These are phyloP conservation scores for Rhodomyrtus psidioides DNA, from an alignment of 441 rosid genomes.

Conservation along the genomic window DNA sequence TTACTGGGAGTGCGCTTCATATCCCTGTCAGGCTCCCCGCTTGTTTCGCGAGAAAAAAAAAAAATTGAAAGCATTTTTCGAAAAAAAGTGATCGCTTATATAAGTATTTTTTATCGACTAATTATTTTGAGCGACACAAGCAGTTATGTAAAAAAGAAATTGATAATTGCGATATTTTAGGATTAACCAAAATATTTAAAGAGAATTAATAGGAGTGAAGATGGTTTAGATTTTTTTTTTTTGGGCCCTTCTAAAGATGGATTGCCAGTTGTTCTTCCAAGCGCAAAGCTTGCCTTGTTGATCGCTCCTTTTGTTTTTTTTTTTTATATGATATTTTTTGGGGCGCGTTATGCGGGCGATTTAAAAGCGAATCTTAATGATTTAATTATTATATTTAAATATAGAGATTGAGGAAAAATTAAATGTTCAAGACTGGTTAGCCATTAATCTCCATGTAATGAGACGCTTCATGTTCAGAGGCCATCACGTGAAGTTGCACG, in stretches of 20 bases:
- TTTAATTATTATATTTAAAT: not conserved
- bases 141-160: too few relatives aligned
- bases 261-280: not conserved
- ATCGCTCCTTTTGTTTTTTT: not conserved
- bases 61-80: too few relatives aligned
- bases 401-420: slow-evolving; percentile 11
- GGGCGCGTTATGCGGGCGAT: not conserved
- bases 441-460: not conserved
- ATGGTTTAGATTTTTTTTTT: not conserved
- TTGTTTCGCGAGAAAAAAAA: too few relatives aligned
- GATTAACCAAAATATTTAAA: not conserved
- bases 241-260: not conserved
- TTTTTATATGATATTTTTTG: not conserved
- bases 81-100: too few relatives aligned
- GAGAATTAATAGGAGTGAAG: not conserved
- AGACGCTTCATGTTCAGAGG: not conserved
- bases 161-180: not conserved
- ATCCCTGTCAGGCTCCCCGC: too few relatives aligned
- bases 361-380: not conserved
- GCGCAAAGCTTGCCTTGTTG: not conserved
- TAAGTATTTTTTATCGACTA: too few relatives aligned
- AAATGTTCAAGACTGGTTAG: not conserved
- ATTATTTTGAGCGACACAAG: too few relatives aligned
- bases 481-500: not conserved
- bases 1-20: too few relatives aligned